Base-by-base conservation (phyloP, 2,329 filamentous ascomycete genomes). In the Podosphaera leucotricha region DNA sequence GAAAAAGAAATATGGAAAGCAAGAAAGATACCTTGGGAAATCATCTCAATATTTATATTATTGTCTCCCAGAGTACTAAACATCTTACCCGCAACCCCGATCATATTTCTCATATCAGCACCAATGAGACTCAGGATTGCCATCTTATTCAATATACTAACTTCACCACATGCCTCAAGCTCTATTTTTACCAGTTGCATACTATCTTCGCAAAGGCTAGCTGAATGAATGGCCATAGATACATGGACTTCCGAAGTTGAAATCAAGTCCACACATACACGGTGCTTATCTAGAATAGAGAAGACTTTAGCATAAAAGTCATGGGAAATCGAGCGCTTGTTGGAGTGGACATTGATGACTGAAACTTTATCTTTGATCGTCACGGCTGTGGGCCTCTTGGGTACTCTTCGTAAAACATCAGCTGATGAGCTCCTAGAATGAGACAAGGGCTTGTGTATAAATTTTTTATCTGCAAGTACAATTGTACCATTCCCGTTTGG, bases 21-120 rank as follows among this genome's bases (percentile, higher is more conserved):
- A 43, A 36, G 2, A 35, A 16, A 41, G 43, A 56, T 68, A 87
- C 90, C 90, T 65, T 98, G 90, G 20, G 84, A 93, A 53, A 98
- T 98, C 90, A 98, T 98, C 64, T 98, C 90, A 53, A 98, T 84
- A 60, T 98, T 98, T 57, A 98, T 77, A 54, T 82, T 81, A 59
- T 93, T 80, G 58, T 94, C 82, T 38, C 90, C 90, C 16, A 98
- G 67, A 1, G 86, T 92, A 41, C 80, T 83, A 62, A 98, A 95
- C 81, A 98, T 95, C 53, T 73, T 77, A 22, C 90, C 90, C 6
- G 82, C 82, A 49, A 98, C 84, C 49, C 90, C 90, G 46, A 82
- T 69, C 85, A 95, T 94, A 61, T 93, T 90, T 67, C 93, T 92
- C 77, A 98, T 83, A 62, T 95, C 84, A 48, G 83, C 82, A 41